Percentiles rank a stretch among this genome's conserved stretches.
Conservation (phyloP, 345 rosid species). For the Rhodomyrtus tomentosa region DNA sequence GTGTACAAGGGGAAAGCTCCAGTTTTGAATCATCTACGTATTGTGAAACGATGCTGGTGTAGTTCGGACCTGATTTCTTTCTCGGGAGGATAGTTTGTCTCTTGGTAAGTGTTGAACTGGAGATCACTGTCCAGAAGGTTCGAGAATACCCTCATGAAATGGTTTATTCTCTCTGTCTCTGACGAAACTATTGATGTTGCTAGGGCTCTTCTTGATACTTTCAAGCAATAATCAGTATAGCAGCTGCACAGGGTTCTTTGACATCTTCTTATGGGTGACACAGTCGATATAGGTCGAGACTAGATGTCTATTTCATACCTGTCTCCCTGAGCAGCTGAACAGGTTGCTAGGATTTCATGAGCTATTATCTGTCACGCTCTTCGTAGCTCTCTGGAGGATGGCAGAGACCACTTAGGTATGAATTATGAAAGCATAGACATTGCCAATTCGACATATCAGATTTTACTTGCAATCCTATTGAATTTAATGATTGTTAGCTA, state of each 20-base stretch:
- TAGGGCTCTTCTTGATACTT: background rate
- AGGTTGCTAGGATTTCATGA: background rate
- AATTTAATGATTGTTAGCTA: background rate
- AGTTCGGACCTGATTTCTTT: background rate
- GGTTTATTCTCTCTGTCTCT: background rate
- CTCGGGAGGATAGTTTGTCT: background rate
- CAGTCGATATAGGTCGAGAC: background rate
- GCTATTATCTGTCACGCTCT: background rate
- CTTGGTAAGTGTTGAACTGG: background rate
- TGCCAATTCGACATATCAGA: background rate
- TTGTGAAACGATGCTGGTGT: background rate
- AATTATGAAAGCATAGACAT: background rate
- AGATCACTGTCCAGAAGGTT: background rate
- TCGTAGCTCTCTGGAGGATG: background rate
- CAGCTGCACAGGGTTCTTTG: background rate
- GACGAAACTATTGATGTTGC: background rate
- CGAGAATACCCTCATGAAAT: background rate
- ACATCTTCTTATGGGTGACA: background rate
- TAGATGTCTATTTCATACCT: background rate
- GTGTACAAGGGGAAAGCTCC: background rate
- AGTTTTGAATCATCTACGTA: background rate
- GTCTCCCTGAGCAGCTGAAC: background rate
- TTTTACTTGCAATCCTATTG: background rate
- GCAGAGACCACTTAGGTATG: background rate
- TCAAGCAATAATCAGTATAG: background rate